phyloP scores from a whole-genome alignment of 768 basidiomycete genomes.

The Lentinus brumalis region DNA sequence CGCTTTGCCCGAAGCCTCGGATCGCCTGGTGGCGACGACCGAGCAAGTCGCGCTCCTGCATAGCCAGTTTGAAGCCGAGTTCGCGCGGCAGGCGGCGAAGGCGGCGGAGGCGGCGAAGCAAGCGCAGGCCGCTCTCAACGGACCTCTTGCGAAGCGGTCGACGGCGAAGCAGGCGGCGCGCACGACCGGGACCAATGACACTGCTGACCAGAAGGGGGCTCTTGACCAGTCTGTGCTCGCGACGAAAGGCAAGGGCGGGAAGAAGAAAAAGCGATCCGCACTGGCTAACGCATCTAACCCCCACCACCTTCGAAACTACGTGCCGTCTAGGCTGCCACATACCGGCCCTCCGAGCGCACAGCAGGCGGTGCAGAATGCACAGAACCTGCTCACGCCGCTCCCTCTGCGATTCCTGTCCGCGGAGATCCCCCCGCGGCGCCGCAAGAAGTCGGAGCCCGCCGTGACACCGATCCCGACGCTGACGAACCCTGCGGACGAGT shows the following conservation, averaged over 20 bases:
- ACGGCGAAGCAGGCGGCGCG: constrained; percentile 39
- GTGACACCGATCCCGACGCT: constrained; percentile 38
- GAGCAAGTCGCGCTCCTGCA: constrained; percentile 69
- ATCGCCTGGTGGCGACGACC: constrained; percentile 67
- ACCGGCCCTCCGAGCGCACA: constrained; percentile 38
- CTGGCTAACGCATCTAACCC: constrained; percentile 94
- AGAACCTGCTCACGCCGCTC: constrained; percentile 56
- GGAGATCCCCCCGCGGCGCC: constrained; percentile 56
- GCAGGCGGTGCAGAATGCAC: constrained; percentile 44
- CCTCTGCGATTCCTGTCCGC: constrained; percentile 70
- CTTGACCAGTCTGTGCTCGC: constrained; percentile 37
- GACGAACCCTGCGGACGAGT: constrained; percentile 76
- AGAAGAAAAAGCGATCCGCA: constrained; percentile 94
- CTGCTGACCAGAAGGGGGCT: constrained; percentile 38
- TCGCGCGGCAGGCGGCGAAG: constrained; percentile 68
- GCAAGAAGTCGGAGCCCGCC: constrained; percentile 21
- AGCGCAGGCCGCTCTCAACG: constrained; percentile 43
- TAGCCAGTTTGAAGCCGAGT: constrained; percentile 70
- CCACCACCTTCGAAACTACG: constrained; percentile 93
- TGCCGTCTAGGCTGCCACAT: constrained; percentile 76
- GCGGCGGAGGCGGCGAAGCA: constrained; percentile 52
- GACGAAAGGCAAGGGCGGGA: constrained; percentile 38
- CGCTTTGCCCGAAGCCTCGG: constrained; percentile 55
- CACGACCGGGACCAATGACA: constrained; percentile 27
- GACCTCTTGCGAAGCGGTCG: constrained; percentile 39